These are phyloP conservation scores for Penicillium sp. DNA, from an alignment of 2,329 filamentous ascomycete genomes.

Conservation along the genomic window DNA sequence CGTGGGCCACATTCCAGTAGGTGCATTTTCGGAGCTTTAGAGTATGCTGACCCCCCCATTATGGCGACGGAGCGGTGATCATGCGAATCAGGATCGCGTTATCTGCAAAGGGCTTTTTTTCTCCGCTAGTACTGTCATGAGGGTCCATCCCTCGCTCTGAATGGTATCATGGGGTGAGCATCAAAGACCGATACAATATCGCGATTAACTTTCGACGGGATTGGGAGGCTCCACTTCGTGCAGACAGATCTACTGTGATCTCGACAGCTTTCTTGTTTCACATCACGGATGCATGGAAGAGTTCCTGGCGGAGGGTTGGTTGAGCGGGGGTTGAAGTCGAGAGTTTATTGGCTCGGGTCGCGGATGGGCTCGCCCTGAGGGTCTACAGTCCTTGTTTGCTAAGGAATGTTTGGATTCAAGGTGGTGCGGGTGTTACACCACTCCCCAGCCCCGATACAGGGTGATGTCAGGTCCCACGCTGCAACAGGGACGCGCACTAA, in stretches of 20 bases:
- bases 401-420: constrained; percentile 22
- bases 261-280: background rate
- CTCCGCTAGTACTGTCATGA: background rate
- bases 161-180: constrained; percentile 11
- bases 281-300: constrained; percentile 1
- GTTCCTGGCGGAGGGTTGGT: background rate
- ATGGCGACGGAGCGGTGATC: constrained; percentile 16
- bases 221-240: background rate
- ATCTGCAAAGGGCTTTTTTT: background rate
- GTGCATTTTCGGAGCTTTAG: constrained; percentile 23
- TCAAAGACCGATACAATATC: background rate
- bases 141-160: constrained; percentile 8
- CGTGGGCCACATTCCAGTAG: constrained; percentile 19
- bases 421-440: constrained; percentile 17
- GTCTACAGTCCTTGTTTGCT: constrained; percentile 22
- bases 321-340: constrained; percentile 2
- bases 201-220: background rate
- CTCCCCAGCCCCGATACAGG: constrained; percentile 9
- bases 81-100: background rate
- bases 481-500: constrained; percentile 10
- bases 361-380: constrained; percentile 3
- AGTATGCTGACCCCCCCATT: constrained; percentile 21
- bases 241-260: background rate
- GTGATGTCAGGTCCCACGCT: constrained; percentile 25
- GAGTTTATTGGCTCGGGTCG: constrained; percentile 16